These are phyloP conservation scores for Porcisia deanei DNA, from an alignment of 208 protist species.

Conservation along the genomic window DNA sequence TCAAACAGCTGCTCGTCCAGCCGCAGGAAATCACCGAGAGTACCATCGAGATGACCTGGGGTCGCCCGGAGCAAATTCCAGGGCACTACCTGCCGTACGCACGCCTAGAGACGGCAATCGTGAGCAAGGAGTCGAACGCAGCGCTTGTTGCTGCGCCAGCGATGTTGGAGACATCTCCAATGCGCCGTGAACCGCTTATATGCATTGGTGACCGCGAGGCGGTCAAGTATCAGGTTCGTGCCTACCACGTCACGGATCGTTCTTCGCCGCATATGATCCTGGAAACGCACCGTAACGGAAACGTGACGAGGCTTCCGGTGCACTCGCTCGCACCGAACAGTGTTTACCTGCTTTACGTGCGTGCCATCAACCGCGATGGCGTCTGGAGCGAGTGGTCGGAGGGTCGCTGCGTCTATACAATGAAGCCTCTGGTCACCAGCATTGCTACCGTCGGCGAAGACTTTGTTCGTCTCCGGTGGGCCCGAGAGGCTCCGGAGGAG, in stretches of 20 bases:
- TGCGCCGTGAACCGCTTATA: not conserved
- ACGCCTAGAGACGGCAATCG: slow-evolving; percentile 1
- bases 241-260: slow-evolving; percentile 34
- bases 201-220: slow-evolving; percentile 25
- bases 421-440: slow-evolving; percentile 66
- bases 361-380: slow-evolving; percentile 57
- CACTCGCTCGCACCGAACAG: slow-evolving; percentile 64
- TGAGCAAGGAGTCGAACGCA: not conserved
- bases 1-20: slow-evolving; percentile 54
- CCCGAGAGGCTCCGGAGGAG: slow-evolving; percentile 66
- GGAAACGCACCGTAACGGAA: slow-evolving; percentile 65
- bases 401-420: slow-evolving; percentile 82
- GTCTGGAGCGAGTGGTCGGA: slow-evolving; percentile 90
- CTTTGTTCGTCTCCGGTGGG: slow-evolving; percentile 81
- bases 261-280: slow-evolving; percentile 36
- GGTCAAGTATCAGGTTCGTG: slow-evolving; percentile 42
- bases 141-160: not conserved
- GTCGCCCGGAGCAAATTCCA: slow-evolving; percentile 56
- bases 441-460: slow-evolving; percentile 84
- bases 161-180: not conserved
- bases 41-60: slow-evolving; percentile 69
- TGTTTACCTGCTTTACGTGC: slow-evolving; percentile 64
- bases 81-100: slow-evolving; percentile 26
- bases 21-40: slow-evolving; percentile 78
- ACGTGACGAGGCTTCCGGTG: slow-evolving; percentile 40